Evolutionary conservation across 768 basidiomycete genomes (phyloP), one percentile per base, ranked within the genome.

Genomic region (Pleurotus djamor): DNA sequence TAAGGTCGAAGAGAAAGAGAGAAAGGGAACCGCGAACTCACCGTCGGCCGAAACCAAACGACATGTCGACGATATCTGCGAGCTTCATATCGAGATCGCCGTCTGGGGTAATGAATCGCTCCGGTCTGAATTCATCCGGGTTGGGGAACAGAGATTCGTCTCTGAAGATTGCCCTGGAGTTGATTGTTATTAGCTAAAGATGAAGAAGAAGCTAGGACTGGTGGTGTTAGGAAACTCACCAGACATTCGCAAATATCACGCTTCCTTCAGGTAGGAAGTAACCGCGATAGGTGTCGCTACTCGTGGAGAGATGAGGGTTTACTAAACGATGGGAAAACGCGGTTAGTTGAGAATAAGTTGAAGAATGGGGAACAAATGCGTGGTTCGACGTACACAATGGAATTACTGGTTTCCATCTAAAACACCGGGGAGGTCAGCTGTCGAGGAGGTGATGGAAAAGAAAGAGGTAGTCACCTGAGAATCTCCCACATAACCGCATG

Each of bases 401-500:
- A 8, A 16, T 9, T 12, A 50, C 49, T 5, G 49, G 49, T 16
- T 33, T 35, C 49, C 49, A 50, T 35, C 49, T 50, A 14, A 47
- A 5, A 10, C 47, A 48, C 9, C 13, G 10, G 21, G 49, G 8
- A 8, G 9, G 49, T 33, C 49, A 12, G 34, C 49, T 14, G 16
- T 2, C 1, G 21, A 48, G 21, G 13, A 9, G 16, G 5, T 12
- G 47, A 48, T 14, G 28, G 16, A 50, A 28, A 9, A 5, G 17
- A 50, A 17, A 17, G 12, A 17, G 3, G n/a, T n/a, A n/a, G 10
- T 47, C 38, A 76, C 66, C 74, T 70, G 4, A 75, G 63, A 38
- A 73, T 68, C 57, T 81, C 80, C 49, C 68, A 74, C 4, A 74
- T 68, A 38, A 79, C 70, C 3, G 78, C 78, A n/a, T 67, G 69